Conservation (phyloP, 2,329 filamentous ascomycete species). For the Phaeosphaeriaceae sp. region DNA sequence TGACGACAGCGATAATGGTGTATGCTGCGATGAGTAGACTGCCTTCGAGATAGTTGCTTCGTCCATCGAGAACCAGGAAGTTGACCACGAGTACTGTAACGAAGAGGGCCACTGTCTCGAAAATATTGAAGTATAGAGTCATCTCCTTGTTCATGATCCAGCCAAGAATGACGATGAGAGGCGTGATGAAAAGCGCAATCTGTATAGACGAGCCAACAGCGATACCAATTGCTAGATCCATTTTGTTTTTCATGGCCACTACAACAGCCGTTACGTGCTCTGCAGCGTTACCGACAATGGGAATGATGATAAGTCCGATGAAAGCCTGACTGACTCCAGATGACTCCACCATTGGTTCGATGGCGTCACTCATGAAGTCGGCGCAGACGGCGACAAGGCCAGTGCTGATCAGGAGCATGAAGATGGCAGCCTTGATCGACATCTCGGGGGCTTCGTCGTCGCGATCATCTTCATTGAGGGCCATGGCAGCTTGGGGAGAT, state of each 20-base stretch:
- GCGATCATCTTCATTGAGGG: slow-evolving; percentile 27
- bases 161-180: slow-evolving; percentile 76
- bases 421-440: slow-evolving; percentile 64
- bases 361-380: slow-evolving; percentile 78
- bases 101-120: slow-evolving; percentile 75
- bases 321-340: slow-evolving; percentile 74
- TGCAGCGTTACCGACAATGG: slow-evolving; percentile 83
- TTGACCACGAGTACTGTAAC: slow-evolving; percentile 85
- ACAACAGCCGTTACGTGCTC: slow-evolving; percentile 83
- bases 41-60: slow-evolving; percentile 84
- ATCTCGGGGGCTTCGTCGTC: slow-evolving; percentile 51
- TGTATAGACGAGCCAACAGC: slow-evolving; percentile 83
- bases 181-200: slow-evolving; percentile 79
- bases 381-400: slow-evolving; percentile 67
- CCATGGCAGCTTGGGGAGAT: slow-evolving; percentile 26
- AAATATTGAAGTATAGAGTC: slow-evolving; percentile 67
- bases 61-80: slow-evolving; percentile 82
- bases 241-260: slow-evolving; percentile 83
- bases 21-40: slow-evolving; percentile 78
- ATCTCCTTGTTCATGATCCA: slow-evolving; percentile 80
- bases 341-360: slow-evolving; percentile 69
- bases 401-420: slow-evolving; percentile 62
- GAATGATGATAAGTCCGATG: slow-evolving; percentile 79
- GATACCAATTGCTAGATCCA: slow-evolving; percentile 82
- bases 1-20: slow-evolving; percentile 72